Evolutionary conservation across 2,329 filamentous ascomycete genomes (phyloP).

Genomic region (Aureobasidium sp.): DNA sequence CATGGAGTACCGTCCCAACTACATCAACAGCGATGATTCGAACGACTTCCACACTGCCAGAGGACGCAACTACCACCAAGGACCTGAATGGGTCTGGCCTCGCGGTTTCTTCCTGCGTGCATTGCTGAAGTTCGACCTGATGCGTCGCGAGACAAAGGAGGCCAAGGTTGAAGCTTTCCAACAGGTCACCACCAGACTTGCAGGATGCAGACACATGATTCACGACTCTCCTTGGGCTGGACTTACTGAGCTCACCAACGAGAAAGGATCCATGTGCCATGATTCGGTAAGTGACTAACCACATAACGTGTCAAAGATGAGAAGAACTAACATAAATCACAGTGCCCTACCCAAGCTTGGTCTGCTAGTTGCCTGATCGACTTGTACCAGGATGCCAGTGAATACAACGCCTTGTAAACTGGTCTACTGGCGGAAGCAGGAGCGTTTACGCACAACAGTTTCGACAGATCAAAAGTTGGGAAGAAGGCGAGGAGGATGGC

Average conservation of each 20-base stretch:
- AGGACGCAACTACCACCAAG: slow-evolving; percentile 95
- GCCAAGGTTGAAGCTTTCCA: slow-evolving; percentile 84
- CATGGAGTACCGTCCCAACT: slow-evolving; percentile 88
- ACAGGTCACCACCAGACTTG: slow-evolving; percentile 78
- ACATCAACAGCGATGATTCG: slow-evolving; percentile 90
- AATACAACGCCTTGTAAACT: slow-evolving; percentile 20
- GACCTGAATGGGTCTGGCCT: slow-evolving; percentile 97
- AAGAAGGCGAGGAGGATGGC: neutral
- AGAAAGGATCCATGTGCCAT: slow-evolving; percentile 70
- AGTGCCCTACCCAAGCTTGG: slow-evolving; percentile 95
- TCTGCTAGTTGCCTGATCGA: slow-evolving; percentile 91
- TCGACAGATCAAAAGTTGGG: neutral
- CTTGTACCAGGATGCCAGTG: slow-evolving; percentile 83
- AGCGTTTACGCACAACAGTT: neutral
- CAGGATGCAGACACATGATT: slow-evolving; percentile 80
- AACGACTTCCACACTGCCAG: slow-evolving; percentile 87
- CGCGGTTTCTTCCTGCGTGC: slow-evolving; percentile 92
- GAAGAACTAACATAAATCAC: slow-evolving; percentile 27
- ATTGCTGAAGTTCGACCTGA: slow-evolving; percentile 81
- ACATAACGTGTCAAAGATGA: slow-evolving; percentile 9
- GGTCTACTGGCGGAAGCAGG: neutral
- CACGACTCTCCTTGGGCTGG: slow-evolving; percentile 78
- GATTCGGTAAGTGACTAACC: slow-evolving; percentile 66
- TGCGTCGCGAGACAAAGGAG: slow-evolving; percentile 59
- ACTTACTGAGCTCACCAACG: slow-evolving; percentile 86